phyloP scores from a whole-genome alignment of 805 yeast species.

The Schwanniomyces sp. region DNA sequence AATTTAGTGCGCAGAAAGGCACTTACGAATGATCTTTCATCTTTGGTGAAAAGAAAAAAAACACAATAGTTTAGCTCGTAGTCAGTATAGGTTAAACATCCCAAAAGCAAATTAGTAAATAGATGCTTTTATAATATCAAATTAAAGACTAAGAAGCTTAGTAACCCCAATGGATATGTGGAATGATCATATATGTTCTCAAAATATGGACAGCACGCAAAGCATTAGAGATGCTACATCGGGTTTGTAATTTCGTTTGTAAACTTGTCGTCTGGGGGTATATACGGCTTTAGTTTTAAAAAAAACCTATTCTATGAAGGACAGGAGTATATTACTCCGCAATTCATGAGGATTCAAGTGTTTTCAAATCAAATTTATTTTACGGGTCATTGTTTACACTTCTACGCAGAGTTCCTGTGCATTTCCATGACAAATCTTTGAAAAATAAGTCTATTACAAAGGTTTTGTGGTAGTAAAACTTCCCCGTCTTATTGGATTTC shows the following conservation, averaged over 20 bases:
- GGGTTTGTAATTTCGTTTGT: no score
- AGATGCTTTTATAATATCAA: no score
- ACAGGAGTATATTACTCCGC: background rate
- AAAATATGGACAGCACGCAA: no score
- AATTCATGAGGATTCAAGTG: background rate
- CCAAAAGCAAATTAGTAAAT: no score
- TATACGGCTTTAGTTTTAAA: no score
- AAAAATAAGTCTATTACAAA: background rate
- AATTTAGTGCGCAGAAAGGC: background rate
- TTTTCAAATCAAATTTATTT: background rate
- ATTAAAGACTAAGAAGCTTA: no score
- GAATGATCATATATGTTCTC: no score
- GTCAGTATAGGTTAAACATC: background rate
- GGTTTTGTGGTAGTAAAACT: background rate
- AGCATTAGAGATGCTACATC: no score
- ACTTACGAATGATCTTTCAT: conserved; percentile 21
- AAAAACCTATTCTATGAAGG: background rate
- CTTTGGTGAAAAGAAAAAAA: conserved; percentile 19
- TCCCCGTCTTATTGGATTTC: conserved; percentile 4
- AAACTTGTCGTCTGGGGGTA: no score
- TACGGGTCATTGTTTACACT: background rate
- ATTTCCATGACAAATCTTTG: background rate
- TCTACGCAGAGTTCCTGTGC: background rate
- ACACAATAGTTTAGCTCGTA: background rate
- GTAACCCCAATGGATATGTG: no score